Percentiles rank a stretch among this genome's conserved stretches.
These are phyloP conservation scores for Erodium trifolium DNA, from an alignment of 441 rosid species.

Conservation along the genomic window DNA sequence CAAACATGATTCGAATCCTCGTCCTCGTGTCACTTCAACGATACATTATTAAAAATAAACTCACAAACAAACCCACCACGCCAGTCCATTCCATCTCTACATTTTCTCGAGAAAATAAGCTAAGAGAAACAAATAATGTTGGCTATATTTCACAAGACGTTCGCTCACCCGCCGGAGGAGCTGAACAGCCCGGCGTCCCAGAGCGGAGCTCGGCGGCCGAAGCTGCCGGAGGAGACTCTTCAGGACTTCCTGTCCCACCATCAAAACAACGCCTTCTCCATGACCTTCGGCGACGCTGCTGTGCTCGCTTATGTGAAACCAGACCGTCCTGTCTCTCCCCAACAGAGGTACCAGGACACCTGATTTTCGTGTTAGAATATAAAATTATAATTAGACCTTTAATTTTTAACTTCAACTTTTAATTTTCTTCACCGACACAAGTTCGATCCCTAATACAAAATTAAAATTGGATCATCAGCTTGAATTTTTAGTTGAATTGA, in stretches of 20 bases:
- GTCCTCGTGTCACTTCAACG: background rate
- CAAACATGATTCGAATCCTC: background rate
- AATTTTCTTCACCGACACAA: no score
- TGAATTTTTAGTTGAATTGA: no score
- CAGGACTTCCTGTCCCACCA: constrained; percentile 48
- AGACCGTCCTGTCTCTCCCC: constrained; percentile 24
- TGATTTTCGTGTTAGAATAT: no score
- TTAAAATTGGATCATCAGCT: no score
- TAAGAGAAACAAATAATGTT: constrained; percentile 32
- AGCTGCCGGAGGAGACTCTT: constrained; percentile 51
- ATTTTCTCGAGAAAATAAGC: constrained; percentile 1
- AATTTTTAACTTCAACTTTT: no score
- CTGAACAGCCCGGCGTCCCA: constrained; percentile 76
- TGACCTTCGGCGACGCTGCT: constrained; percentile 53
- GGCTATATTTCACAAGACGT: constrained; percentile 67
- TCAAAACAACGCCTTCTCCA: constrained; percentile 45
- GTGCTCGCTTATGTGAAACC: constrained; percentile 48
- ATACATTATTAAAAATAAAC: no score
- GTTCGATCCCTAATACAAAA: no score
- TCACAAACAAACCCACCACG: background rate
- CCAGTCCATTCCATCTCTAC: background rate
- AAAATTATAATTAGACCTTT: no score
- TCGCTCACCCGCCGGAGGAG: constrained; percentile 77
- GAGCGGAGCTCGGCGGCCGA: constrained; percentile 36
- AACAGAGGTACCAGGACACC: no score